These are phyloP conservation scores for Monilinia polystroma DNA, from an alignment of 2,329 filamentous ascomycete genomes.

Conservation along the genomic window DNA sequence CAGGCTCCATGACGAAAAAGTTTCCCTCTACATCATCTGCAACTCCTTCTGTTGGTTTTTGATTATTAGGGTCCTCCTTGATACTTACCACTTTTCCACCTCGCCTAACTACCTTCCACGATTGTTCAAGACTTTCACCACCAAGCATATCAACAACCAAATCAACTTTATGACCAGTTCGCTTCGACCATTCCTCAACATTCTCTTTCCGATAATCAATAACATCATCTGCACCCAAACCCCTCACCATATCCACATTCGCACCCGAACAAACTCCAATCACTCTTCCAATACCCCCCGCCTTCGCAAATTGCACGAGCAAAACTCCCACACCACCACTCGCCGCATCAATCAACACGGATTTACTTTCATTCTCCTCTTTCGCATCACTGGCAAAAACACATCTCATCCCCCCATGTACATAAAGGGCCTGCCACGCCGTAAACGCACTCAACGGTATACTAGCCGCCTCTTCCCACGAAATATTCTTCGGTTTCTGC, in stretches of 20 bases:
- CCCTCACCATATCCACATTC: neutral
- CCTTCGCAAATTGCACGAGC: slow-evolving; percentile 14
- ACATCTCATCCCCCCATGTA: neutral
- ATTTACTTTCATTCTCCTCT: neutral
- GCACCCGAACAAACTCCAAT: neutral
- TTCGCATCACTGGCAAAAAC: neutral
- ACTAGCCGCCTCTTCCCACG: slow-evolving; percentile 15
- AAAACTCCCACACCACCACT: slow-evolving; percentile 6
- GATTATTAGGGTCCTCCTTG: neutral
- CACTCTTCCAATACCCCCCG: neutral
- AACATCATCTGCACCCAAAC: slow-evolving; percentile 2
- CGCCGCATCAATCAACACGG: slow-evolving; percentile 10
- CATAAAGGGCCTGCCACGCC: slow-evolving; percentile 19
- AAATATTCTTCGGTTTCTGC: neutral
- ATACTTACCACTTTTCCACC: slow-evolving; percentile 12
- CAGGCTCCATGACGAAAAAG: slow-evolving; percentile 5
- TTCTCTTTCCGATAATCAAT: slow-evolving; percentile 3
- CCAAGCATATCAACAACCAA: slow-evolving; percentile 16
- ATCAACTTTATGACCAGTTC: slow-evolving; percentile 1
- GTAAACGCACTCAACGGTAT: slow-evolving; percentile 17
- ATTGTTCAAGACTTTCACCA: neutral
- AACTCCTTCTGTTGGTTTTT: neutral
- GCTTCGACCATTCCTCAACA: neutral
- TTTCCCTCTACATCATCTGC: slow-evolving; percentile 2
- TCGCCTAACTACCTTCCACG: slow-evolving; percentile 4